Evolutionary conservation across 2,329 filamentous ascomycete genomes (phyloP), one percentile per base, ranked within the genome.

Genomic region (Penicillium sp.): DNA sequence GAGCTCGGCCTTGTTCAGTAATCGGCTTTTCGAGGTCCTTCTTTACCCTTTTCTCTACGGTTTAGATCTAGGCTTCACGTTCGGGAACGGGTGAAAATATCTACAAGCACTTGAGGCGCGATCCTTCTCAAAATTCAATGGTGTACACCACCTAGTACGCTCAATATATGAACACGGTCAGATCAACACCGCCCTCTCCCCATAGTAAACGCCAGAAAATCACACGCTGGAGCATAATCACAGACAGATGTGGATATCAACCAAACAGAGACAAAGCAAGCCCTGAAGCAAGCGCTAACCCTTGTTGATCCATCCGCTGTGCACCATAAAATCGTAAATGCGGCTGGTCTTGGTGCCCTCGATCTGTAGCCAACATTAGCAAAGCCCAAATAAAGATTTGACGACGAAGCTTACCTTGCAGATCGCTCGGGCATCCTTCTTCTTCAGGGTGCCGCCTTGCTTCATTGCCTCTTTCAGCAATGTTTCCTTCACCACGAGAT

Each of bases 281-380:
- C 35, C 30, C 20, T 25, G 44, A 39, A 16, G 10, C 27, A 16
- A 36, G 35, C 42, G 31, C 54, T 72, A 95, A 24, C 86, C 88
- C 76, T 95, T 94, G 28, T 86, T 88, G 54, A 97, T 86, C 91
- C 92, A 97, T 2, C 92, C 94, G 50, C 86, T 86, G 67, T 91
- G 89, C 56, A 95, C 89, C 75, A 96, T 92, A 69, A 96, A 97
- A 70, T 97, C 94, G 73, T 92, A 96, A 51, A 97, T 84, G 59
- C 90, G 82, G 16, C 88, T 86, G 0, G 89, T 87, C 71, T 96
- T 97, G 57, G 88, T 88, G 9, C 85, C 83, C 65, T 97, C 92
- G 46, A 97, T 81, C 68, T 85, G 74, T 6, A 28, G 20, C 22
- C n/a, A 16, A 10, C 13, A 36, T 41, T n/a, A 41, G 20, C 38